Evolutionary conservation across 2,329 filamentous ascomycete species (phyloP).

Genomic region (Xylariaceae sp.): DNA sequence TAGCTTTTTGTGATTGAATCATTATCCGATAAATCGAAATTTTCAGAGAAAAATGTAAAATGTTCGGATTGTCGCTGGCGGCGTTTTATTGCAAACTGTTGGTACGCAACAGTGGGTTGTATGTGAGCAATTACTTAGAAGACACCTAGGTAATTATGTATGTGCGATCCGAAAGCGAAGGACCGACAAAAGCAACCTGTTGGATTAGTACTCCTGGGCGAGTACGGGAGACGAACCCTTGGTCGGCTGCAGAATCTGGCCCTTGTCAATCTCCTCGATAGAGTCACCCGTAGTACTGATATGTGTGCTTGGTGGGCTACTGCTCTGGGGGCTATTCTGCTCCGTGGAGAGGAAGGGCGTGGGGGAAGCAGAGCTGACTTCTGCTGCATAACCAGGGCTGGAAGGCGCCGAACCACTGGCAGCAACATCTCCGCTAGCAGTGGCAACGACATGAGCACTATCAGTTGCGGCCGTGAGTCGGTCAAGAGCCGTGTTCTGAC

Average conservation of each 20-base stretch:
- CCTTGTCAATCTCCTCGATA: conserved; percentile 27
- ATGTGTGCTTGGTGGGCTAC: conserved; percentile 58
- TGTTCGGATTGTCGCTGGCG: conserved; percentile 1
- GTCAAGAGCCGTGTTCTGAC: conserved; percentile 62
- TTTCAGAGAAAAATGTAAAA: neutral
- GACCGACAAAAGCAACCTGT: neutral
- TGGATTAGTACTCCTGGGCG: conserved; percentile 16
- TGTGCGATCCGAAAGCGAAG: neutral
- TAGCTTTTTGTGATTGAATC: conserved; percentile 8
- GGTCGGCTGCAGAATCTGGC: conserved; percentile 11
- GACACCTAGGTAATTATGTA: neutral
- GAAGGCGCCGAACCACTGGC: conserved; percentile 20
- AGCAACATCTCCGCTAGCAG: conserved; percentile 6
- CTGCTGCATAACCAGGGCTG: conserved; percentile 39
- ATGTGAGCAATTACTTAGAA: neutral
- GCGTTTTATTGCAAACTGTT: conserved; percentile 1
- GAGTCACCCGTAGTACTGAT: conserved; percentile 47
- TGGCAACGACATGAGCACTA: conserved; percentile 1
- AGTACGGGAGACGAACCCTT: conserved; percentile 16
- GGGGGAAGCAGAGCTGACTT: conserved; percentile 50
- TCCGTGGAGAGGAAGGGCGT: conserved; percentile 65
- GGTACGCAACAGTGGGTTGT: conserved; percentile 4
- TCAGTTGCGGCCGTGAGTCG: conserved; percentile 40
- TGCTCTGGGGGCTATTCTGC: conserved; percentile 64
- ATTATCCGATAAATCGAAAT: conserved; percentile 9